These are phyloP conservation scores for Saccharum spontaneum DNA, from an alignment of 176 grass and related monocot genomes.

Conservation along the genomic window DNA sequence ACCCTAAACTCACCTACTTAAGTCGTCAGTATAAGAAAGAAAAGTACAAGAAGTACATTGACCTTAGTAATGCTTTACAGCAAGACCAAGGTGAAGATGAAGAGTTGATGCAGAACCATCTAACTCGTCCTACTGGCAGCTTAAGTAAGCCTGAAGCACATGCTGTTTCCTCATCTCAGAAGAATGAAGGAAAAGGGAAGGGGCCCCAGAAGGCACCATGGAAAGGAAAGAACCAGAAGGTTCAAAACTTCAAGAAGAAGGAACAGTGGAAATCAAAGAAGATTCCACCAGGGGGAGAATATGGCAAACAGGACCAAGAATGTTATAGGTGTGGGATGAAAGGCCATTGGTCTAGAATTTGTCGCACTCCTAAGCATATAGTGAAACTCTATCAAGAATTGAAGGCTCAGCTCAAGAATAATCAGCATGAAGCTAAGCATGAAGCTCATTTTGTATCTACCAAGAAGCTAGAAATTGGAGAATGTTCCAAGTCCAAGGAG, in stretches of 20 bases:
- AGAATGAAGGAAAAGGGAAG: neutral
- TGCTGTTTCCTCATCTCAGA: neutral
- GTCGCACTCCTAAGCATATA: slow-evolving; percentile 2
- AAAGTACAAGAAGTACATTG: neutral
- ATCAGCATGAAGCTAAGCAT: neutral
- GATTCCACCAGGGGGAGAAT: neutral
- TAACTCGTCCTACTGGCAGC: neutral
- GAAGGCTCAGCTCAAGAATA: neutral
- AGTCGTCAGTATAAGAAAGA: neutral
- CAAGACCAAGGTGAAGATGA: neutral
- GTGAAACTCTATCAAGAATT: neutral
- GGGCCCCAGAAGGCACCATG: neutral
- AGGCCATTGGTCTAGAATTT: neutral
- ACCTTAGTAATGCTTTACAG: neutral
- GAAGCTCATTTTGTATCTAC: neutral
- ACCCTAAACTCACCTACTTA: neutral
- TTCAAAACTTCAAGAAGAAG: no score
- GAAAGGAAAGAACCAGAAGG: neutral
- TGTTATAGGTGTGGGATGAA: neutral
- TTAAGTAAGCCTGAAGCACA: neutral
- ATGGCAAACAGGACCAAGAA: neutral
- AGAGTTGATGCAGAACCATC: neutral
- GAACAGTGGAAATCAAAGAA: neutral
- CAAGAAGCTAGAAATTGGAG: neutral
- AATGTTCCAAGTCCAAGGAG: neutral